phyloP scores from a whole-genome alignment of 768 basidiomycete species.

The Saitozyma sp. region DNA sequence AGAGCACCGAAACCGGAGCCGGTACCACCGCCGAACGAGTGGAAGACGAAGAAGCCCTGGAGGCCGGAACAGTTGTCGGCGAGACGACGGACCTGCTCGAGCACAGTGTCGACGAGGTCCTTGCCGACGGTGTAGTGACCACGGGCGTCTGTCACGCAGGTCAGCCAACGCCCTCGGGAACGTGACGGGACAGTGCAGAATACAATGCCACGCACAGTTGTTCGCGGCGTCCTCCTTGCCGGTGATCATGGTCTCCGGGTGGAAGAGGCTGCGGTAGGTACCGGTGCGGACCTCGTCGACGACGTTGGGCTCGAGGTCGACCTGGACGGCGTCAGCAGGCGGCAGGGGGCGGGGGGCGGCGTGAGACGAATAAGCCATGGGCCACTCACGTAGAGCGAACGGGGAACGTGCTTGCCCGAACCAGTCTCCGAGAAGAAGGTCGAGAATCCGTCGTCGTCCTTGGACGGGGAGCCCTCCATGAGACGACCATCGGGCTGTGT shows the following conservation, averaged over 20 bases:
- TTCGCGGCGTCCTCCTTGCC: slow-evolving; percentile 99
- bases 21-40: slow-evolving; percentile 99
- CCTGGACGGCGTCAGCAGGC: slow-evolving; percentile 26
- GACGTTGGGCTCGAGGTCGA: slow-evolving; percentile 79
- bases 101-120: slow-evolving; percentile 92
- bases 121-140: slow-evolving; percentile 99
- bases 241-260: slow-evolving; percentile 93
- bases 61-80: slow-evolving; percentile 97
- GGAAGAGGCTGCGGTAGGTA: slow-evolving; percentile 94
- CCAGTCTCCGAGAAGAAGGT: slow-evolving; percentile 99
- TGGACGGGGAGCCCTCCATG: slow-evolving; percentile 70
- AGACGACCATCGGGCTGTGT: slow-evolving; percentile 90
- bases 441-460: slow-evolving; percentile 86
- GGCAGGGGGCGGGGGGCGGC: background rate
- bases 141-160: slow-evolving; percentile 71
- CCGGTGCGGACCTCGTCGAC: slow-evolving; percentile 97
- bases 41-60: slow-evolving; percentile 99
- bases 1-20: slow-evolving; percentile 99
- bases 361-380: background rate
- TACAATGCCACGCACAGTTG: slow-evolving; percentile 68
- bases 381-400: slow-evolving; percentile 79
- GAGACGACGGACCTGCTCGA: slow-evolving; percentile 94
- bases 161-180: background rate
- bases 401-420: slow-evolving; percentile 93
- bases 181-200: too few species aligned